Base-by-base conservation (phyloP, 306 rosid species). In the Rosa rugosa region DNA sequence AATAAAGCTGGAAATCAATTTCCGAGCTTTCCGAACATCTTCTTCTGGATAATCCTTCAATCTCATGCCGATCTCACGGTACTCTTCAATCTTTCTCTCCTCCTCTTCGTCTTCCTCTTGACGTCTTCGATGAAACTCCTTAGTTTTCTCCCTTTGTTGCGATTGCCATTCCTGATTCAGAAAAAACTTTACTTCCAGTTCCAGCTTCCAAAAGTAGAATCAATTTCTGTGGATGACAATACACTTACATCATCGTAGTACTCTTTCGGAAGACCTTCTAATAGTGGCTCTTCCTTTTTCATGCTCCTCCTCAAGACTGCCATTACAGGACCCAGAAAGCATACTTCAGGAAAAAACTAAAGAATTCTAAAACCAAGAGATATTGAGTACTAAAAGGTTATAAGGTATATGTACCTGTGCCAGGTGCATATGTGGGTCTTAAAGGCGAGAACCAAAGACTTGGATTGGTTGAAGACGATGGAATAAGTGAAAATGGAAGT, bases 81-180 rank as follows among this genome's bases (percentile, higher is more conserved):
- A 95, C 75, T 95, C 98, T 59, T 82, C 92, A 20, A 90, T 79
- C 88, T 87, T 92, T 72, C 85, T 88, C 54, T 91, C 96, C 82
- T 95, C 99, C 78, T 91, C 97, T 82, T 89, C 97, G 13, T 95
- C 94, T 79, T 94, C 99, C 77, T 85, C 90, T 75, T 56, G 82
- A 69, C 85, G 94, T 50, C 38, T 69, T 59, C 47, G 79, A 63
- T 85, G 89, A 78, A 91, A 80, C 87, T 90, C 91, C 85, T 88
- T 90, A 9, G 92, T 92, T 80, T 85, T 91, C 76, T 92, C 83
- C 76, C 88, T 92, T 75, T 88, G 97, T 9, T 9, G 85, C 46
- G 96, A 90, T 95, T 95, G 99, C 99, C 99, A 95, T 88, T 92
- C 98, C 97, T 94, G 80, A 80, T 22, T 38, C 44, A 77, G 50